A percentile compares a stretch with the other conserved stretches of the same genome.
Conservation (phyloP, 2,329 filamentous ascomycete species). For the Sporothrix euskadiensis region DNA sequence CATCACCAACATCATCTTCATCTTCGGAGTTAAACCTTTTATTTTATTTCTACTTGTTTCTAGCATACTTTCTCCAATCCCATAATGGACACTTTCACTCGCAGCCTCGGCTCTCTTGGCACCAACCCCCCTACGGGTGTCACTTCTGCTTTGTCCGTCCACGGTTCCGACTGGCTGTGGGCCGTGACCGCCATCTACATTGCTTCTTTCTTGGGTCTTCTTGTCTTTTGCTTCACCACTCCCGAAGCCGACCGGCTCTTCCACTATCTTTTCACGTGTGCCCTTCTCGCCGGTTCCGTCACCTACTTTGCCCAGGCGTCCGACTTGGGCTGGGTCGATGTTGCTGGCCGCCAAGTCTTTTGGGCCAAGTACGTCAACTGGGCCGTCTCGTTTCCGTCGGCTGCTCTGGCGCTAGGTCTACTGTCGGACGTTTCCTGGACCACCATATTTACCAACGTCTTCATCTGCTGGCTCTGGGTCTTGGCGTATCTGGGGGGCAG, state of each 20-base stretch:
- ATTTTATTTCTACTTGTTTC: background rate
- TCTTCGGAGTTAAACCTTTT: background rate
- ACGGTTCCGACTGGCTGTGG: slow-evolving; percentile 59
- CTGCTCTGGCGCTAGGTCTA: slow-evolving; percentile 51
- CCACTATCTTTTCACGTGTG: slow-evolving; percentile 56
- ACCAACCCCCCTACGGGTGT: slow-evolving; percentile 49
- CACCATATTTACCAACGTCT: slow-evolving; percentile 54
- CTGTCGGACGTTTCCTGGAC: slow-evolving; percentile 56
- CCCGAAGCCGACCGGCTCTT: slow-evolving; percentile 54
- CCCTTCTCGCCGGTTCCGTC: slow-evolving; percentile 52
- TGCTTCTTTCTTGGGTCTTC: slow-evolving; percentile 47
- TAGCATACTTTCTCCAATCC: no score
- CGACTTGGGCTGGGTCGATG: slow-evolving; percentile 49
- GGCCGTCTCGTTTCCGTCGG: slow-evolving; percentile 53
- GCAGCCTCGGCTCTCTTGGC: slow-evolving; percentile 39
- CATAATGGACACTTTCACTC: background rate
- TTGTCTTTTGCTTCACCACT: slow-evolving; percentile 46
- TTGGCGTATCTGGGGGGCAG: slow-evolving; percentile 52
- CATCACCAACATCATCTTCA: background rate
- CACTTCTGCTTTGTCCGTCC: slow-evolving; percentile 42
- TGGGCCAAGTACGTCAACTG: slow-evolving; percentile 59
- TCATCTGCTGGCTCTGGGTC: slow-evolving; percentile 54
- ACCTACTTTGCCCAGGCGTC: slow-evolving; percentile 56
- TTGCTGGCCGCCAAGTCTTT: slow-evolving; percentile 53
- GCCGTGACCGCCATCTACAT: slow-evolving; percentile 52